Conservation (phyloP, 192 early-diverging fungal genomes). For the Umbelopsis ramanniana region DNA sequence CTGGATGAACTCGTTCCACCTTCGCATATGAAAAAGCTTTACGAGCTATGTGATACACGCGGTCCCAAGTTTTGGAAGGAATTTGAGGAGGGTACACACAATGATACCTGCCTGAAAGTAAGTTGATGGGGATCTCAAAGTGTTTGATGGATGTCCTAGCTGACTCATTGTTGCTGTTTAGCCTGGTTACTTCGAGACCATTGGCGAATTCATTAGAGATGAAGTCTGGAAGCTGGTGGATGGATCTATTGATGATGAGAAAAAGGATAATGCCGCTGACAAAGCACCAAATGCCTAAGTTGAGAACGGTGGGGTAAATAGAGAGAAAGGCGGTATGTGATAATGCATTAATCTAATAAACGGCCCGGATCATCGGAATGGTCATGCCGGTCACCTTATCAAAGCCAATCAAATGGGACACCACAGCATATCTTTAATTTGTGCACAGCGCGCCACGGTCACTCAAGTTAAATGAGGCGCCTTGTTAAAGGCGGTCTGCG, state of each 20-base stretch:
- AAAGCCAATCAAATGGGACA: too few relatives aligned
- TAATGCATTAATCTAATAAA: too few relatives aligned
- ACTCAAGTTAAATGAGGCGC: too few relatives aligned
- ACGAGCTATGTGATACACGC: slow-evolving; percentile 60
- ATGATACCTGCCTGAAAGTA: slow-evolving; percentile 77
- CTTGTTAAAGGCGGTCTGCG: too few relatives aligned
- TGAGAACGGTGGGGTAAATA: too few relatives aligned
- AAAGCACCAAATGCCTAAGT: too few relatives aligned
- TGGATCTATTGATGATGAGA: not conserved
- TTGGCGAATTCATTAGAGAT: slow-evolving; percentile 47
- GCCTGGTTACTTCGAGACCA: slow-evolving; percentile 82
- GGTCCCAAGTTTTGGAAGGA: slow-evolving; percentile 54
- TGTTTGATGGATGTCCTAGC: not conserved
- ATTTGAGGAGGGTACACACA: slow-evolving; percentile 88
- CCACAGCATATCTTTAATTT: too few relatives aligned
- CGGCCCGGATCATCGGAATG: too few relatives aligned
- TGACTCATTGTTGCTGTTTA: slow-evolving; percentile 42
- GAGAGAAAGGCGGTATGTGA: too few relatives aligned
- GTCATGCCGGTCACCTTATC: too few relatives aligned
- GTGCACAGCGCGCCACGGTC: too few relatives aligned
- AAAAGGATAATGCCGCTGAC: not conserved
- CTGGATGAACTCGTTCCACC: slow-evolving; percentile 91
- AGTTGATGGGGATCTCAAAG: not conserved
- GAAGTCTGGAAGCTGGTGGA: not conserved
- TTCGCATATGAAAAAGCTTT: slow-evolving; percentile 81